Percentiles rank a stretch among this genome's conserved stretches.
Evolutionary conservation across 805 yeast species (phyloP).

Genomic region (Kluyveromyces starmeri): DNA sequence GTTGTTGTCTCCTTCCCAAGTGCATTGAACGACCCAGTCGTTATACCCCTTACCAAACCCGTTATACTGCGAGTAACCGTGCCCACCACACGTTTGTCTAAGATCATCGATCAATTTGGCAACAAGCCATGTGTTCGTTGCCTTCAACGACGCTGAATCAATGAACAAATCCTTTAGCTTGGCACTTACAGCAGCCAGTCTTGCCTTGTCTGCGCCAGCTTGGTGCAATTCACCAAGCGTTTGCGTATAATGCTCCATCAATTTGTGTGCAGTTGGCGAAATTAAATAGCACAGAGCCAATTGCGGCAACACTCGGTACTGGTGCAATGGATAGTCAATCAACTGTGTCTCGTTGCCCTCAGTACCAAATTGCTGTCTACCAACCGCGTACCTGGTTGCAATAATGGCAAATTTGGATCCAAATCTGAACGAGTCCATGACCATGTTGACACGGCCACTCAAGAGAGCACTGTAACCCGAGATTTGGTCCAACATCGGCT

Average conservation of each 20-base stretch:
- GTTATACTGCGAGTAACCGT: slow-evolving; percentile 88
- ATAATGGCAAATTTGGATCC: slow-evolving; percentile 74
- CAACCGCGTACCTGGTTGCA: slow-evolving; percentile 82
- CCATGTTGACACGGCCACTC: slow-evolving; percentile 88
- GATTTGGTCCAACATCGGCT: slow-evolving; percentile 79
- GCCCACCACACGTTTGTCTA: slow-evolving; percentile 94
- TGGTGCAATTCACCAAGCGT: slow-evolving; percentile 47
- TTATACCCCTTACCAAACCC: slow-evolving; percentile 82
- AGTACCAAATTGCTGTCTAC: slow-evolving; percentile 71
- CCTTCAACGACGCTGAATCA: slow-evolving; percentile 80
- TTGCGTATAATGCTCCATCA: slow-evolving; percentile 42
- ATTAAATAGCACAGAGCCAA: slow-evolving; percentile 72
- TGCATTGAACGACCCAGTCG: slow-evolving; percentile 97
- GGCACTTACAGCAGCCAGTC: slow-evolving; percentile 36
- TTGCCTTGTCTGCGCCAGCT: slow-evolving; percentile 40
- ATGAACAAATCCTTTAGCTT: slow-evolving; percentile 72
- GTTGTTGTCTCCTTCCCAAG: slow-evolving; percentile 97
- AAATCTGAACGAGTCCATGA: slow-evolving; percentile 71
- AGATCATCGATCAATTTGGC: slow-evolving; percentile 77
- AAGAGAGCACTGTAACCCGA: slow-evolving; percentile 75
- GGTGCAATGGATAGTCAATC: slow-evolving; percentile 83
- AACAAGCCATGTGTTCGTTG: slow-evolving; percentile 82
- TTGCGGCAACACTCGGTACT: slow-evolving; percentile 77
- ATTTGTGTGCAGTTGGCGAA: slow-evolving; percentile 59
- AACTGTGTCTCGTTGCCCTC: slow-evolving; percentile 48